phyloP scores from a whole-genome alignment of 2,329 filamentous ascomycete genomes.

The Epichloe bromicola region DNA sequence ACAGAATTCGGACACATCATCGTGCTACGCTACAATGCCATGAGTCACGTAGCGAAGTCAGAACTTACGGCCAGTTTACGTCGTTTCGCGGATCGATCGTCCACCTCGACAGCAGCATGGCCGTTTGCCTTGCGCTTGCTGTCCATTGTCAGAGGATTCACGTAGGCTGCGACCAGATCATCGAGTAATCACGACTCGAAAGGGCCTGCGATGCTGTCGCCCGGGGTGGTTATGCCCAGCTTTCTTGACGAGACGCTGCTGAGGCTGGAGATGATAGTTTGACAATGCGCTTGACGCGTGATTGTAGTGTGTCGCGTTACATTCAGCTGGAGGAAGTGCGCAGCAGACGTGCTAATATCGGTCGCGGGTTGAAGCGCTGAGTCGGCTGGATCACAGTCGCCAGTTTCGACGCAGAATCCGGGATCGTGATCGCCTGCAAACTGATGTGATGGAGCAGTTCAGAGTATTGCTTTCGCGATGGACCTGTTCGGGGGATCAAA shows the following conservation, averaged over 20 bases:
- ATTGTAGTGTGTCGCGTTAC: slow-evolving; percentile 8
- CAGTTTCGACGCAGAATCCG: not conserved
- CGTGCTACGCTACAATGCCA: not conserved
- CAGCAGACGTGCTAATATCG: slow-evolving; percentile 1
- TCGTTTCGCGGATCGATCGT: slow-evolving; percentile 43
- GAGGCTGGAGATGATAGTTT: not conserved
- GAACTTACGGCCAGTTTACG: slow-evolving; percentile 37
- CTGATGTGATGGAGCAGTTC: not conserved
- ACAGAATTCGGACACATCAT: not conserved
- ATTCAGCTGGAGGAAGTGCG: slow-evolving; percentile 1
- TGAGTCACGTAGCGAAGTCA: not conserved
- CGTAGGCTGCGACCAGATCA: slow-evolving; percentile 15
- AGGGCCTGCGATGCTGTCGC: not conserved
- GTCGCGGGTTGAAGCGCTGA: not conserved
- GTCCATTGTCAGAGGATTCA: slow-evolving; percentile 31
- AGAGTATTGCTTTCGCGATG: not conserved
- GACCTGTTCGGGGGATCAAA: not conserved
- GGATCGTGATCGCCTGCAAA: not conserved
- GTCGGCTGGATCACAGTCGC: not conserved
- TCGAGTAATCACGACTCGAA: slow-evolving; percentile 9
- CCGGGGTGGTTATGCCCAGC: not conserved
- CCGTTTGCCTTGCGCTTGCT: slow-evolving; percentile 44
- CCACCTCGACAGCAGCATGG: slow-evolving; percentile 29
- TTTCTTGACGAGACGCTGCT: not conserved
- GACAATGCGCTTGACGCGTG: slow-evolving; percentile 11